These are phyloP conservation scores for Protomyces macrosporus DNA, from an alignment of 1,139 yeast genomes.

Conservation along the genomic window DNA sequence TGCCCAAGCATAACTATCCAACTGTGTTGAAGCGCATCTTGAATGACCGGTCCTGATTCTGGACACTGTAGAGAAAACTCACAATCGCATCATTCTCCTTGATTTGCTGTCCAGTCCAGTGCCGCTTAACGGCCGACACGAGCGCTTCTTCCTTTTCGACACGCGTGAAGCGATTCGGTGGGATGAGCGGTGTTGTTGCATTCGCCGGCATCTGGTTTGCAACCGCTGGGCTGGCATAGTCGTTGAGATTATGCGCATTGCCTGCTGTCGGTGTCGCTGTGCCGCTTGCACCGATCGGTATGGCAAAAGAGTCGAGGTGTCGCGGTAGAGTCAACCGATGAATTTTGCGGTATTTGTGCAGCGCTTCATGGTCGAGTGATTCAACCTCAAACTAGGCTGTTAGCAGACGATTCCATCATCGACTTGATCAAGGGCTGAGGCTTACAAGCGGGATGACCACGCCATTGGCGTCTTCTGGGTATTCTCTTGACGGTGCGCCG, in stretches of 20 bases:
- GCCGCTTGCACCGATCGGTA: background rate
- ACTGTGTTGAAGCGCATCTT: slow-evolving; percentile 10
- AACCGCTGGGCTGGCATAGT: background rate
- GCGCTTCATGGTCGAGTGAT: background rate
- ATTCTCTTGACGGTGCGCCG: slow-evolving; percentile 4
- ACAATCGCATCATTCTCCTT: slow-evolving; percentile 21
- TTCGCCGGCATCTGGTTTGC: background rate
- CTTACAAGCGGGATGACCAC: background rate
- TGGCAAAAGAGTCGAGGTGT: background rate
- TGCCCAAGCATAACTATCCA: background rate
- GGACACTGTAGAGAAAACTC: slow-evolving; percentile 11
- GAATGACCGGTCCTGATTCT: slow-evolving; percentile 23
- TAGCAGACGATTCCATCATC: background rate
- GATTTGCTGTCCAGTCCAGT: slow-evolving; percentile 11
- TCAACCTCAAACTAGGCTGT: slow-evolving; percentile 13
- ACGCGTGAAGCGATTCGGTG: slow-evolving; percentile 14
- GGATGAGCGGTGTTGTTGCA: background rate
- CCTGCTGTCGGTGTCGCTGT: background rate
- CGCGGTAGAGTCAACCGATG: slow-evolving; percentile 6
- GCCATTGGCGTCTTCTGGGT: slow-evolving; percentile 1
- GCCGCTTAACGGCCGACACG: slow-evolving; percentile 10
- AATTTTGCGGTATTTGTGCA: slow-evolving; percentile 17
- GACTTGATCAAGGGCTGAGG: background rate
- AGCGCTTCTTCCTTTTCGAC: slow-evolving; percentile 18
- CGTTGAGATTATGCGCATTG: background rate